A percentile compares a stretch with the other conserved stretches of the same genome.
Conservation (phyloP, 495 filamentous ascomycete genomes). For the Trichoderma virens region DNA sequence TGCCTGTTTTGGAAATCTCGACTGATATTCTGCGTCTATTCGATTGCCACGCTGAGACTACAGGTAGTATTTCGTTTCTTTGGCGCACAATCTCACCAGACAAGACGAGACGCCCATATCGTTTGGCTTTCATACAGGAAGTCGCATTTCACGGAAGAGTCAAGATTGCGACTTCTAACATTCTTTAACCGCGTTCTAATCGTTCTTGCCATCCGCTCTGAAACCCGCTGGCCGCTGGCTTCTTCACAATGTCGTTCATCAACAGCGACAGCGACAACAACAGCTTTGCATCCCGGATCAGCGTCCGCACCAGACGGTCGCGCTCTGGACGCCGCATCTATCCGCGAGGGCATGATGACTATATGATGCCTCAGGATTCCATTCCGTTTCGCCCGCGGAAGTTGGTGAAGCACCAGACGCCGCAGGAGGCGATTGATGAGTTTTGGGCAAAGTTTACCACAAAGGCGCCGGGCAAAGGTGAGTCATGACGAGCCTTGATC, state of each 20-base stretch:
- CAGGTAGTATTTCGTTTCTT: too few relatives aligned
- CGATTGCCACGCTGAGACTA: background rate
- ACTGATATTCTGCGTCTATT: background rate
- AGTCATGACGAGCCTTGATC: conserved; percentile 6
- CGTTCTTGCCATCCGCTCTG: background rate
- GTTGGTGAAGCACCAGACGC: conserved; percentile 37
- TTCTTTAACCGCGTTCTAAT: background rate
- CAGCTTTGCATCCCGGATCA: background rate
- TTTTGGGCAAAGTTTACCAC: conserved; percentile 76
- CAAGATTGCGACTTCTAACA: background rate
- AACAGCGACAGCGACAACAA: conserved; percentile 1
- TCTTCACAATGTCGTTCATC: background rate
- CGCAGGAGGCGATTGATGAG: conserved; percentile 63
- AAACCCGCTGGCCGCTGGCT: background rate
- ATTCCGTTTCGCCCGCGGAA: background rate
- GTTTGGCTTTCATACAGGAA: background rate
- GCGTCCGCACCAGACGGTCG: background rate
- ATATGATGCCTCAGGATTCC: background rate
- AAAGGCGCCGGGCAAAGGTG: conserved; percentile 49
- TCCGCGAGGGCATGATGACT: background rate
- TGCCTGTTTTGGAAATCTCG: background rate
- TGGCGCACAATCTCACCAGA: too few relatives aligned
- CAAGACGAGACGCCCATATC: background rate
- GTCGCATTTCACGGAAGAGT: background rate
- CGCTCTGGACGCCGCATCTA: background rate